Base-by-base conservation (phyloP, 83 land plant species). In the Diphasiastrum complanatum region DNA sequence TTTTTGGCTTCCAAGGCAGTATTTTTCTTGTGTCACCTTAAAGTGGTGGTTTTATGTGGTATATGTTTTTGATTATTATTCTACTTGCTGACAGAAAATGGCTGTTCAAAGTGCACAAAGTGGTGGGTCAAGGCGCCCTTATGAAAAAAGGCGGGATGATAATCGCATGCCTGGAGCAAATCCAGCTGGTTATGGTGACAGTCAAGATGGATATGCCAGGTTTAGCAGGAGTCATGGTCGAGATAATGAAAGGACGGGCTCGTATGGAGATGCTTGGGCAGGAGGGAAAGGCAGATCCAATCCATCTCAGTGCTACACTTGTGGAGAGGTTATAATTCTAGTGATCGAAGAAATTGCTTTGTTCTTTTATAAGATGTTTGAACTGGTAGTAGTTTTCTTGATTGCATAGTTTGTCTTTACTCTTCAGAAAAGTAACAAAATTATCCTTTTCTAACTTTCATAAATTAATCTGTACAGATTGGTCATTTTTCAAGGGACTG, bases 401-500 rank as follows among this genome's bases (percentile, higher is more conserved):
- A n/a, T n/a, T n/a, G n/a, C n/a, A n/a, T n/a, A n/a, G n/a, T n/a
- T n/a, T n/a, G n/a, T n/a, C n/a, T n/a, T n/a, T n/a, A n/a, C 16
- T 8, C 43, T 40, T 40, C 12, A 8, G 43, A 8, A 40, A 16
- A 40, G 16, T 8, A 40, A 16, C 8, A 40, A 40, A 40, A 40
- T 40, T 8, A 8, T 40, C 16, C 12, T 8, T 40, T 40, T 40
- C 43, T 40, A 8, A 8, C 43, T 40, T 40, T 40, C 12, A 40
- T 16, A 40, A 8, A 16, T 40, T 40, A 8, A n/a, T n/a, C n/a
- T 30, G 63, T 32, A 43, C 77, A 75, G 78, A 50, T 71, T 63
- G 78, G 78, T 27, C 78, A 75, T 36, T 75, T 75, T 46, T 70
- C 78, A 27, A 76, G 78, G 27, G 78, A 75, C 36, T 75, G 78